Evolutionary conservation across 257 asterid species (phyloP).

Genomic region (Gardenia jasminoides): DNA sequence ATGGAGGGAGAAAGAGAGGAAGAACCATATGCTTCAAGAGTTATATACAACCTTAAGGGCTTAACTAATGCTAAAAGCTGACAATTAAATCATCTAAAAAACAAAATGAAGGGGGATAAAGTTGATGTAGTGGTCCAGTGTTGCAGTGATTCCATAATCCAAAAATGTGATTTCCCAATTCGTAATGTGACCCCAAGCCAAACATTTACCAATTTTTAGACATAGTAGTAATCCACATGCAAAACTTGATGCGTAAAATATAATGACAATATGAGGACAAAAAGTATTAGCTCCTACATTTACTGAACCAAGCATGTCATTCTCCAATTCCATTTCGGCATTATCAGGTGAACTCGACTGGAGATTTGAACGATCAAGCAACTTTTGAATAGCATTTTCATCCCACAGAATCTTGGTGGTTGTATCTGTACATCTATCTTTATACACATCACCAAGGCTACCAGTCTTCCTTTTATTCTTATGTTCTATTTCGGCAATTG

Average conservation of each 20-base stretch:
- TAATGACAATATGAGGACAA: neutral
- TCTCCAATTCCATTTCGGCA: constrained; percentile 70
- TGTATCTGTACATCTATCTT: constrained; percentile 83
- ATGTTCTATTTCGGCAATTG: constrained; percentile 54
- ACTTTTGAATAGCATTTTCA: constrained; percentile 72
- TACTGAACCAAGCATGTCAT: constrained; percentile 93
- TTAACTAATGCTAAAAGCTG: neutral
- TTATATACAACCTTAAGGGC: neutral
- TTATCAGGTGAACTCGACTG: constrained; percentile 72
- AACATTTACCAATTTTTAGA: neutral
- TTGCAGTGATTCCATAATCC: neutral
- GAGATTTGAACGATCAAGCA: constrained; percentile 84
- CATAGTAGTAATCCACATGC: neutral
- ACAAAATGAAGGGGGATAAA: neutral
- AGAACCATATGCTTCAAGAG: neutral
- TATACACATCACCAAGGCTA: constrained; percentile 93
- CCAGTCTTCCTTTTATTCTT: constrained; percentile 73
- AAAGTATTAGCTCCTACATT: constrained; percentile 44
- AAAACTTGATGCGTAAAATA: neutral
- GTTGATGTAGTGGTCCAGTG: neutral
- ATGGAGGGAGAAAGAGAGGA: neutral
- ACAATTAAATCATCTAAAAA: neutral
- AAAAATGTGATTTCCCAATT: neutral
- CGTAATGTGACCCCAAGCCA: neutral
- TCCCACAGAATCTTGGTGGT: constrained; percentile 83